Evolutionary conservation across 2,329 filamentous ascomycete genomes (phyloP).

Genomic region (Aspergillus pseudotamarii): DNA sequence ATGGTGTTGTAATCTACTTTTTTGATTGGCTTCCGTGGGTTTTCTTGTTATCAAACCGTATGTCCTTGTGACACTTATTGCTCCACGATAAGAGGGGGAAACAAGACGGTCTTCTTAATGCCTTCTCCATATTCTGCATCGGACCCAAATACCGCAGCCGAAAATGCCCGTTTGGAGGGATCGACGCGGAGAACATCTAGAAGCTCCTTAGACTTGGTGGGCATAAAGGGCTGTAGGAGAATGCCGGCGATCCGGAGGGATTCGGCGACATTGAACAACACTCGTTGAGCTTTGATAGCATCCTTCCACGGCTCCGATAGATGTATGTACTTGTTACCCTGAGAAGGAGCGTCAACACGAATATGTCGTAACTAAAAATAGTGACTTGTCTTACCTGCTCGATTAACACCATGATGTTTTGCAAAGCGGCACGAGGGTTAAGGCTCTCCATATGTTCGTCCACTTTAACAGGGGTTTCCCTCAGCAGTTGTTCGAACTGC

Average conservation of each 20-base stretch:
- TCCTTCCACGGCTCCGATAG: constrained; percentile 69
- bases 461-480: constrained; percentile 45
- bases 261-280: constrained; percentile 74
- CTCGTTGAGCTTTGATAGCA: constrained; percentile 54
- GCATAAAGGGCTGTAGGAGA: constrained; percentile 88
- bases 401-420: constrained; percentile 64
- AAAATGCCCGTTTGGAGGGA: constrained; percentile 61
- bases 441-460: constrained; percentile 63
- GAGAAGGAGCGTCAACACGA: constrained; percentile 10
- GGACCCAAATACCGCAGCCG: constrained; percentile 62
- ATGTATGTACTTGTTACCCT: constrained; percentile 71
- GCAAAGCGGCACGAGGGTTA: constrained; percentile 67
- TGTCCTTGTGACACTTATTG: constrained; percentile 28
- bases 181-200: constrained; percentile 78
- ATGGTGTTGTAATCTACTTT: background rate
- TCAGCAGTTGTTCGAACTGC: constrained; percentile 46
- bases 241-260: constrained; percentile 78
- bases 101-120: constrained; percentile 52
- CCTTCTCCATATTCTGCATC: constrained; percentile 72
- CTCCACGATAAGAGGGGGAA: constrained; percentile 51
- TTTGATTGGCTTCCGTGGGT: constrained; percentile 23
- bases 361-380: background rate
- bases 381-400: constrained; percentile 53
- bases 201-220: constrained; percentile 69
- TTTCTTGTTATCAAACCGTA: constrained; percentile 35